Evolutionary conservation across 2,329 filamentous ascomycete species (phyloP).

Genomic region (Xylariaceae sp.): DNA sequence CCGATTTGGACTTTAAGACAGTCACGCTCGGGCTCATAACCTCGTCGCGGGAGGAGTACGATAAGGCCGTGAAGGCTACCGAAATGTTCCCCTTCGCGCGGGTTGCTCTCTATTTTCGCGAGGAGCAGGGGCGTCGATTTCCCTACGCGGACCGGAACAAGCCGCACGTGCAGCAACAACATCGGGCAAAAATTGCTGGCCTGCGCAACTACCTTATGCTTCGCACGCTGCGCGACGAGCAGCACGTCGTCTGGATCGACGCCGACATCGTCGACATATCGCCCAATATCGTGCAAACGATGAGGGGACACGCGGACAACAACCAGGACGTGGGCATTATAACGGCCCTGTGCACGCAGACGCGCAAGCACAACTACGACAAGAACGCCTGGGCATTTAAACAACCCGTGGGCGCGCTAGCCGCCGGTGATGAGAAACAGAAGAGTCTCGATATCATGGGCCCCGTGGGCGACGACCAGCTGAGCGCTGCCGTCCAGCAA

Average conservation of each 20-base stretch:
- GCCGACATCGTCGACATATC: slow-evolving; percentile 37
- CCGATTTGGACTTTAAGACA: slow-evolving; percentile 25
- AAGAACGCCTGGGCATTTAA: slow-evolving; percentile 35
- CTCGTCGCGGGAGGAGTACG: slow-evolving; percentile 27
- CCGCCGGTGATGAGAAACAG: not conserved
- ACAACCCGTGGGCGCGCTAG: not conserved
- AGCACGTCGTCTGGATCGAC: slow-evolving; percentile 37
- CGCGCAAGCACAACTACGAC: slow-evolving; percentile 35
- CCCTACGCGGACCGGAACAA: slow-evolving; percentile 26
- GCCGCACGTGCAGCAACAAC: slow-evolving; percentile 25
- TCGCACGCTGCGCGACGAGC: slow-evolving; percentile 30
- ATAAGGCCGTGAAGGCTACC: slow-evolving; percentile 23
- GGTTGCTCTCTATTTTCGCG: slow-evolving; percentile 24
- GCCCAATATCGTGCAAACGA: slow-evolving; percentile 30
- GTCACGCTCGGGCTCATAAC: slow-evolving; percentile 31
- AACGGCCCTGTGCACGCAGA: slow-evolving; percentile 34
- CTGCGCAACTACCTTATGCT: slow-evolving; percentile 36
- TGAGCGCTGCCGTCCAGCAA: slow-evolving; percentile 17
- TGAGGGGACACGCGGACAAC: slow-evolving; percentile 30
- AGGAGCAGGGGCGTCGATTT: slow-evolving; percentile 20
- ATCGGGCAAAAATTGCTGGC: slow-evolving; percentile 29
- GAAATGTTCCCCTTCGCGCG: slow-evolving; percentile 27
- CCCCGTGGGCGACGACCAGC: slow-evolving; percentile 22
- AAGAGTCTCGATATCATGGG: slow-evolving; percentile 19
- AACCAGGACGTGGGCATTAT: slow-evolving; percentile 31